Percentiles rank a stretch among this genome's conserved stretches.
These are phyloP conservation scores for Dioscorea zingiberensis DNA, from an alignment of 106 monocot genomes.

Conservation along the genomic window DNA sequence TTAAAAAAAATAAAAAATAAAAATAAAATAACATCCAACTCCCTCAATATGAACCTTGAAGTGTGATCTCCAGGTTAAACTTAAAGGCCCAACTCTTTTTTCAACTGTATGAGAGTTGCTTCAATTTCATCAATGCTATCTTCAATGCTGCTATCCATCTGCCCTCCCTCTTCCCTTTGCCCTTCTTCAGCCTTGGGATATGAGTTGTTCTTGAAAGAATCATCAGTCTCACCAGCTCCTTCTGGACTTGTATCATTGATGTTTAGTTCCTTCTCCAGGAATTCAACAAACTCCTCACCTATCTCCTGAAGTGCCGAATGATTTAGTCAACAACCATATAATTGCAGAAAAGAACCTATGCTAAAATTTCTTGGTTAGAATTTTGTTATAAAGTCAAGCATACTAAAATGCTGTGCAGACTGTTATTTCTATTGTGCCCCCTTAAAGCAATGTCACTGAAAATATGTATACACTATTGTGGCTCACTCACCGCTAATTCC, in stretches of 20 bases:
- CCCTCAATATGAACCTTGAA: too few species aligned
- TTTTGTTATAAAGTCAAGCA: too few species aligned
- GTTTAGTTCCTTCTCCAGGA: constrained; percentile 94
- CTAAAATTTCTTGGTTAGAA: too few species aligned
- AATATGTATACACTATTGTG: background rate
- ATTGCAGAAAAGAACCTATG: too few species aligned
- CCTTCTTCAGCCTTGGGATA: constrained; percentile 5
- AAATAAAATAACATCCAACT: too few species aligned
- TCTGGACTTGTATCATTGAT: constrained; percentile 30
- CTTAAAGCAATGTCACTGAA: too few species aligned
- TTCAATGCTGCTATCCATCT: constrained; percentile 41
- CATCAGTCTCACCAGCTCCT: constrained; percentile 9
- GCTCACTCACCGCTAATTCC: constrained; percentile 79
- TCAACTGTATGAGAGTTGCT: constrained; percentile 70
- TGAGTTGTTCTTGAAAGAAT: background rate
- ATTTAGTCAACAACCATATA: background rate
- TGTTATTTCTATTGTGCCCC: too few species aligned
- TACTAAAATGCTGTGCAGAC: too few species aligned
- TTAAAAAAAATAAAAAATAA: too few species aligned
- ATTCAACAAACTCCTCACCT: constrained; percentile 97
- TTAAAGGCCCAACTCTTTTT: constrained; percentile 82
- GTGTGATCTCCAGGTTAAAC: background rate
- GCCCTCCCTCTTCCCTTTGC: constrained; percentile 7
- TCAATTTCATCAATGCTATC: constrained; percentile 88
- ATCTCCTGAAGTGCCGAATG: constrained; percentile 51